Conservation (phyloP, 805 yeast genomes). For the Wickerhamiella galacta region DNA sequence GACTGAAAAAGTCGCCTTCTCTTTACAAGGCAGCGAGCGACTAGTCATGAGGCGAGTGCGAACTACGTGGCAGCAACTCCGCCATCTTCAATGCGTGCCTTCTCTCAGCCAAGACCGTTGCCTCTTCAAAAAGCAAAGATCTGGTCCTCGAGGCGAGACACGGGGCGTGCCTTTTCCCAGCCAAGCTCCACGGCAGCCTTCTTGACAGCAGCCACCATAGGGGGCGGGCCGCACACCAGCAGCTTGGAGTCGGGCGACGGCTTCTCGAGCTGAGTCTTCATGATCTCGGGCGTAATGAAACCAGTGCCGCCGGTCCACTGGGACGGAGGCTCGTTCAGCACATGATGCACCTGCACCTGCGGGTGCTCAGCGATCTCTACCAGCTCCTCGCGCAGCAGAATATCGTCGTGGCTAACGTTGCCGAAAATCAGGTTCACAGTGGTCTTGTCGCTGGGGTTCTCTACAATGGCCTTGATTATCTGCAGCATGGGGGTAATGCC, state of each 20-base stretch:
- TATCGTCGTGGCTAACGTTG: constrained; percentile 63
- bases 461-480: constrained; percentile 64
- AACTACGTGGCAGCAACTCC: no score
- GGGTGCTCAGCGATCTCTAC: constrained; percentile 37
- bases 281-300: constrained; percentile 57
- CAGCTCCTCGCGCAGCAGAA: constrained; percentile 63
- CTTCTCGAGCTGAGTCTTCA: constrained; percentile 46
- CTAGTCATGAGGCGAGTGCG: no score
- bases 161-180: constrained; percentile 70
- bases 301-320: constrained; percentile 69
- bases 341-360: constrained; percentile 47
- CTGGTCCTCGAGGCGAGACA: constrained; percentile 80
- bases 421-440: constrained; percentile 64
- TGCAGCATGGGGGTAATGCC: constrained; percentile 87
- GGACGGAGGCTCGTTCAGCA: constrained; percentile 53
- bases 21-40: no score
- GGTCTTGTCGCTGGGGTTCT: constrained; percentile 64
- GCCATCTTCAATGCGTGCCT: no score
- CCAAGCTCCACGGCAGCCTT: constrained; percentile 63
- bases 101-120: no score
- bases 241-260: constrained; percentile 47
- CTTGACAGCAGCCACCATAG: constrained; percentile 74
- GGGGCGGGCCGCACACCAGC: constrained; percentile 87
- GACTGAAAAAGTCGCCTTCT: no score
- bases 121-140: constrained; percentile 80